phyloP scores from a whole-genome alignment of 2,329 filamentous ascomycete species.

The Phaeophleospora eucalypticola region DNA sequence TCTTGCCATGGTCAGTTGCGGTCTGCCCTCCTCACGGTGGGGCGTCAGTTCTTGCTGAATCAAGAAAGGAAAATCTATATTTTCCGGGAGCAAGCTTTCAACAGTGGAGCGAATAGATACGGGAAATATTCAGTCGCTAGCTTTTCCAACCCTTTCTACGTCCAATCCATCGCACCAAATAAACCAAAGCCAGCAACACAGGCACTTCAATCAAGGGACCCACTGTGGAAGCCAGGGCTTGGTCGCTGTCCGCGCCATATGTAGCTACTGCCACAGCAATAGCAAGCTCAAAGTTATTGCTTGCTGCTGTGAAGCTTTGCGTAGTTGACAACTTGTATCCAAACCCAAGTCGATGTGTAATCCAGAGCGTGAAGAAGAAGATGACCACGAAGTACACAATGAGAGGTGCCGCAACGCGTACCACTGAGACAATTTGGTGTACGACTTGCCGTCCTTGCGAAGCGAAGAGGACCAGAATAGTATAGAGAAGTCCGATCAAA shows the following conservation, averaged over 20 bases:
- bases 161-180: constrained; percentile 64
- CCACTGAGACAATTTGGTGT: constrained; percentile 76
- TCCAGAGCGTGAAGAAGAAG: constrained; percentile 65
- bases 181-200: constrained; percentile 72
- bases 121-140: too few species aligned
- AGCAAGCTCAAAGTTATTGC: constrained; percentile 89
- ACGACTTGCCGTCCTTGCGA: constrained; percentile 74
- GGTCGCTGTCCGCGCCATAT: constrained; percentile 71
- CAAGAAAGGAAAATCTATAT: too few species aligned
- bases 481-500: constrained; percentile 78
- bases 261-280: constrained; percentile 83
- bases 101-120: too few species aligned
- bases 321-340: constrained; percentile 66
- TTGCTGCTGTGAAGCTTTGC: constrained; percentile 83
- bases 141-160: too few species aligned
- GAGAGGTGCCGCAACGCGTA: constrained; percentile 75
- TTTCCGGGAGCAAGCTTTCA: too few species aligned
- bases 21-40: too few species aligned
- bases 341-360: constrained; percentile 66
- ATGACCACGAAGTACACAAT: constrained; percentile 70
- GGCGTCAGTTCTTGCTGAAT: too few species aligned
- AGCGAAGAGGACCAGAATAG: constrained; percentile 80
- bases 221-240: constrained; percentile 78
- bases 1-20: too few species aligned
- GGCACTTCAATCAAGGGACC: constrained; percentile 85